A percentile compares a stretch with the other conserved stretches of the same genome.
These are phyloP conservation scores for Solanum appendiculatum DNA, from an alignment of 257 asterid genomes.

Conservation along the genomic window DNA sequence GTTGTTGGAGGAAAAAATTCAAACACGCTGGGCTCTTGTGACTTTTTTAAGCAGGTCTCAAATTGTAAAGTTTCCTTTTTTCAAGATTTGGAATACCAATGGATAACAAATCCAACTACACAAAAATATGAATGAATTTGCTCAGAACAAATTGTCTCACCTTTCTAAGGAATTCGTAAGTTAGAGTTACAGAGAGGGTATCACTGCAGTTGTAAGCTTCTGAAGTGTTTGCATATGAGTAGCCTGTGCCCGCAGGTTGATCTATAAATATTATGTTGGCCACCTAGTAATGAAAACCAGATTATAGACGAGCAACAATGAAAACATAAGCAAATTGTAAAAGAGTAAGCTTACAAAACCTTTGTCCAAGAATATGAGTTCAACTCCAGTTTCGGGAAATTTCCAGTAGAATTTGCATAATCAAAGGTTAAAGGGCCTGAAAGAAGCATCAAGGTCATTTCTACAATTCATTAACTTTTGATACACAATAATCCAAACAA, in stretches of 20 bases:
- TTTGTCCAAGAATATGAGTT: constrained; percentile 1
- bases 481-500: background rate
- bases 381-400: background rate
- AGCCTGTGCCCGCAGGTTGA: constrained; percentile 1
- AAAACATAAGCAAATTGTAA: background rate
- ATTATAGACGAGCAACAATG: background rate
- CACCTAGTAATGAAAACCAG: background rate
- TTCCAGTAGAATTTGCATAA: background rate
- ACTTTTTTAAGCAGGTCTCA: background rate
- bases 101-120: background rate
- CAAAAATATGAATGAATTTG: background rate
- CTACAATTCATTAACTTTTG: background rate
- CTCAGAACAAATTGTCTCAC: background rate
- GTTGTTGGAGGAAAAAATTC: no score
- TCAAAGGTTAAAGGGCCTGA: constrained; percentile 1
- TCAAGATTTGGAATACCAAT: background rate
- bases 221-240: background rate
- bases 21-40: background rate
- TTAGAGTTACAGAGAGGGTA: background rate
- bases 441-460: background rate
- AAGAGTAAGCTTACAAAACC: background rate
- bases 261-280: constrained; percentile 2
- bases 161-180: background rate
- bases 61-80: background rate
- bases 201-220: background rate